Evolutionary conservation across 106 monocot species (phyloP).

Genomic region (Phalaenopsis equestris): DNA sequence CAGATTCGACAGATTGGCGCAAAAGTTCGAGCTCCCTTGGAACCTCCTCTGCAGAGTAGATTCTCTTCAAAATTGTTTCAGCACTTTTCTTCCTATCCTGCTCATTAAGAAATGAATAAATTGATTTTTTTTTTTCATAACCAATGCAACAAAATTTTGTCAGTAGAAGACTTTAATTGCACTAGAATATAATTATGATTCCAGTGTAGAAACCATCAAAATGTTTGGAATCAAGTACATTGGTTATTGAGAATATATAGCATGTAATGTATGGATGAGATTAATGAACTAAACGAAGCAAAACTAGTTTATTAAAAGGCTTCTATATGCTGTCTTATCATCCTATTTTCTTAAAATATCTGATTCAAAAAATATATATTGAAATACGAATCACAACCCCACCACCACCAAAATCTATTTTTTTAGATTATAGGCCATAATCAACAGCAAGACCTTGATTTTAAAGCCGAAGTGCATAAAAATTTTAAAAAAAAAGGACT

Average conservation of each 20-base stretch:
- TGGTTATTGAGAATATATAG: background rate
- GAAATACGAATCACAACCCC: background rate
- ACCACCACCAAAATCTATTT: background rate
- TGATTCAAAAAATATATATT: background rate
- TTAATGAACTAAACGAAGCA: too few species aligned
- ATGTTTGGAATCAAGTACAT: background rate
- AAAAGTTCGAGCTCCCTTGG: constrained; percentile 54
- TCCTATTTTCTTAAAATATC: background rate
- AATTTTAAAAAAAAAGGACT: background rate
- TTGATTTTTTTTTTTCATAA: too few species aligned
- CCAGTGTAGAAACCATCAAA: background rate
- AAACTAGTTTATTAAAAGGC: too few species aligned
- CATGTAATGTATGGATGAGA: background rate
- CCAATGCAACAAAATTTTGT: too few species aligned
- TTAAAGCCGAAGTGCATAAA: background rate
- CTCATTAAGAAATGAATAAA: background rate
- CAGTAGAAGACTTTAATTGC: background rate
- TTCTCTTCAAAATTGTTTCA: constrained; percentile 42
- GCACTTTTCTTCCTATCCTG: constrained; percentile 66
- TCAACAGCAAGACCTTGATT: background rate
- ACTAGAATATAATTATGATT: background rate
- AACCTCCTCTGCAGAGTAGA: constrained; percentile 56
- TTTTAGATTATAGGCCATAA: background rate
- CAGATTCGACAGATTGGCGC: constrained; percentile 43
- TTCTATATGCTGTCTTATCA: background rate